Evolutionary conservation across 768 basidiomycete genomes (phyloP), one percentile per base, ranked within the genome.

Genomic region (Tylopilus intermedius): DNA sequence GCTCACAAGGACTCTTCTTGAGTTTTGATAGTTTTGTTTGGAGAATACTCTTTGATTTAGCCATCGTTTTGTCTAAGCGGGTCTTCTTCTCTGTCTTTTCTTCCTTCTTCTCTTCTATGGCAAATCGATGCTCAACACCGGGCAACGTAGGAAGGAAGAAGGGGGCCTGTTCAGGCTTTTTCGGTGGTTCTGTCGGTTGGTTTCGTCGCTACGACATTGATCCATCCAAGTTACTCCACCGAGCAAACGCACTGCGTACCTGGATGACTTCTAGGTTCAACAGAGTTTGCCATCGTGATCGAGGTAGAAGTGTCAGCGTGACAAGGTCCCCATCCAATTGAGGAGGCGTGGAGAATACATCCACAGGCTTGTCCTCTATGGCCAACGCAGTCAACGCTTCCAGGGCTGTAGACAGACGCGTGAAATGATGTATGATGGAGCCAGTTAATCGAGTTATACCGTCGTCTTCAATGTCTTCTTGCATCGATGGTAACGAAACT

Each of bases 71-170:
- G 35, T 83, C 76, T 42, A 90, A 66, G 45, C 75, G 75, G 8
- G 81, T 78, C 39, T 73, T 57, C 54, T 78, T 80, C 54, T 62
- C 57, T 59, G 70, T 46, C 67, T 67, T 58, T 57, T 67, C 60
- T 51, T 64, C 49, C 69, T 75, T 68, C 70, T 76, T 60, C 56
- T 71, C 54, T 65, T 68, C 71, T 5, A 86, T 66, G 13, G 82
- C 88, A 67, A 97, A 95, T 15, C 90, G 80, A 15, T 83, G 77
- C 52, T 94, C 91, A 10, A 93, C 80, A 10, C 94, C 95, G 4
- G 89, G 86, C 10, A 97, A 71, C 1, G 94, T 92, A 21, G 95
- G 96, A 14, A 99, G 74, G 77, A 98, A 99, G 76, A 99, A 99
- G 0, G 96, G 96, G 1, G 94, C 95, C 54, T 91, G 81, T 71